phyloP scores from a whole-genome alignment of 2,329 filamentous ascomycete species.

The Cercospora beticola region DNA sequence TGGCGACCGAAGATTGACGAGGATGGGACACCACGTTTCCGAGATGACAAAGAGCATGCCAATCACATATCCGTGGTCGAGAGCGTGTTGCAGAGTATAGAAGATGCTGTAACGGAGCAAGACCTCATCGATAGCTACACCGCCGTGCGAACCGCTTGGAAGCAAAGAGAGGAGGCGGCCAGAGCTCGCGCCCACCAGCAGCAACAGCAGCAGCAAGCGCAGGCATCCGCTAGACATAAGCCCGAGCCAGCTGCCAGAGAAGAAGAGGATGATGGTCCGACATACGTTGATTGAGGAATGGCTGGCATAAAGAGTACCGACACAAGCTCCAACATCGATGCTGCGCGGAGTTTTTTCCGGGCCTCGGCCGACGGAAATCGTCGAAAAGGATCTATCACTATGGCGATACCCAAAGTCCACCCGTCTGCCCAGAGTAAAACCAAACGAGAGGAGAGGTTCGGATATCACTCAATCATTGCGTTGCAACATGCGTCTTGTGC shows the following conservation, averaged over 20 bases:
- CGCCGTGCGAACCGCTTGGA: slow-evolving; percentile 78
- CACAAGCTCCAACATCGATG: not conserved
- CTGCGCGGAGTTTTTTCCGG: not conserved
- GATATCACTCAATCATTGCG: not conserved
- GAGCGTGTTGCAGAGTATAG: slow-evolving; percentile 86
- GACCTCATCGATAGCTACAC: slow-evolving; percentile 71
- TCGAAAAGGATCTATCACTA: not conserved
- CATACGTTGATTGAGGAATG: slow-evolving; percentile 22
- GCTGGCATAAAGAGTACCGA: not conserved
- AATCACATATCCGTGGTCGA: slow-evolving; percentile 84
- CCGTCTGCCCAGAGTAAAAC: not conserved
- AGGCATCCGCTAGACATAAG: slow-evolving; percentile 9
- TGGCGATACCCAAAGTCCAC: not conserved
- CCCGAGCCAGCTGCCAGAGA: slow-evolving; percentile 12
- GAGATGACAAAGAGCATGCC: slow-evolving; percentile 87
- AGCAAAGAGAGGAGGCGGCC: slow-evolving; percentile 51
- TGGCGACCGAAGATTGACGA: slow-evolving; percentile 69
- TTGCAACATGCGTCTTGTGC: not conserved
- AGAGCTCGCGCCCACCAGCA: slow-evolving; percentile 22
- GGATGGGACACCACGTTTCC: slow-evolving; percentile 66
- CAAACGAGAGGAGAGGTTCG: not conserved
- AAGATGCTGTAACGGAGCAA: slow-evolving; percentile 77
- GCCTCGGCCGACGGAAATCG: too few species aligned
- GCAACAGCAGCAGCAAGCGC: slow-evolving; percentile 18
- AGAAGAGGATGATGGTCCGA: slow-evolving; percentile 28